phyloP scores from a whole-genome alignment of 1,284 basidiomycete species.

The Schizophyllum commune region DNA sequence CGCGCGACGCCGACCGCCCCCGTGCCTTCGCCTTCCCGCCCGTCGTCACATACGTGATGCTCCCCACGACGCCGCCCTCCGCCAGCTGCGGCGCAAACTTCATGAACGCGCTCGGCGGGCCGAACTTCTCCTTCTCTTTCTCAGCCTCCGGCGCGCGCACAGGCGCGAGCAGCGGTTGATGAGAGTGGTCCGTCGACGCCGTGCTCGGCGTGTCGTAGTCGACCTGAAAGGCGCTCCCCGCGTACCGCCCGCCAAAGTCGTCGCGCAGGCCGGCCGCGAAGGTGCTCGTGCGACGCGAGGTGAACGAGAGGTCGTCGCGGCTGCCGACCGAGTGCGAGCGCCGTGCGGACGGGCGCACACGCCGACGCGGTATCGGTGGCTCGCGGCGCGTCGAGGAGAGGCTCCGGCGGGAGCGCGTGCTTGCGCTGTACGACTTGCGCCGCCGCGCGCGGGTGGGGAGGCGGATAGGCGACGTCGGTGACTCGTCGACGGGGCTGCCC shows the following conservation, averaged over 20 bases:
- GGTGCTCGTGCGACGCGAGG: not conserved
- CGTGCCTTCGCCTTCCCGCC: not conserved
- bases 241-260: not conserved
- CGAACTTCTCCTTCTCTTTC: not conserved
- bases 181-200: not conserved
- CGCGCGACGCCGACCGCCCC: not conserved
- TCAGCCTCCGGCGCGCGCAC: not conserved
- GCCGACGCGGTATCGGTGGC: not conserved
- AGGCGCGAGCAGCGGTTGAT: not conserved
- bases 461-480: not conserved
- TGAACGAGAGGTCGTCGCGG: not conserved
- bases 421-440: not conserved
- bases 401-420: not conserved
- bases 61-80: not conserved
- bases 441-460: not conserved
- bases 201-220: not conserved
- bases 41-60: not conserved
- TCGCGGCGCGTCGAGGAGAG: not conserved
- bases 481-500: not conserved
- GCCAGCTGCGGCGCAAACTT: not conserved
- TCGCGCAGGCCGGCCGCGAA: not conserved
- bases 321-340: not conserved
- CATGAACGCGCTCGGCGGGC: not conserved
- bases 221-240: not conserved
- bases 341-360: not conserved